phyloP scores from a whole-genome alignment of 306 rosid genomes.

The Astragalus glycyphyllos region DNA sequence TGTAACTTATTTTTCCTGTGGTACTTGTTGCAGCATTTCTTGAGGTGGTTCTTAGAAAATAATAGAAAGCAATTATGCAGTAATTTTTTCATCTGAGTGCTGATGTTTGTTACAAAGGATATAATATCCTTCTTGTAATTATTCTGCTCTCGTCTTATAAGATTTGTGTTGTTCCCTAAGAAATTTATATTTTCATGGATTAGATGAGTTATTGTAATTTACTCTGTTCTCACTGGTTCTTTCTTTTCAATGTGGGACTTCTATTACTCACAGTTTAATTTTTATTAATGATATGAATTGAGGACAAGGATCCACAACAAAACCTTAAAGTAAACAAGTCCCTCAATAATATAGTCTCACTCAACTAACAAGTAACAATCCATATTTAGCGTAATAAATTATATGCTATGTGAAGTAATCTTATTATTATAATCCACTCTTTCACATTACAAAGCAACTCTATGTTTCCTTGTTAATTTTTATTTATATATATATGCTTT shows the following conservation, averaged over 20 bases:
- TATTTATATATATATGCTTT: not conserved
- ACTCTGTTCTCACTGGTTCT: slow-evolving; percentile 18
- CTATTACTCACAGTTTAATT: slow-evolving; percentile 11
- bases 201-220: slow-evolving; percentile 18
- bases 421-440: slow-evolving; percentile 2
- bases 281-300: slow-evolving; percentile 1
- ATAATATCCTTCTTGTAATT: slow-evolving; percentile 29
- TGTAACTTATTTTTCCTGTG: slow-evolving; percentile 3
- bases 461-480: slow-evolving; percentile 9
- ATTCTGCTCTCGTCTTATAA: slow-evolving; percentile 18
- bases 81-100: slow-evolving; percentile 27
- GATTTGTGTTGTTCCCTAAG: not conserved
- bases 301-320: slow-evolving; percentile 3
- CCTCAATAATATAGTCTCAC: slow-evolving; percentile 32
- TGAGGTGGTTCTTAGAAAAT: not conserved
- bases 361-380: slow-evolving; percentile 13
- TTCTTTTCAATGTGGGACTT: not conserved
- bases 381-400: slow-evolving; percentile 25
- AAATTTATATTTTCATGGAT: slow-evolving; percentile 27
- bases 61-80: slow-evolving; percentile 13
- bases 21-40: slow-evolving; percentile 10
- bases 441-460: slow-evolving; percentile 7
- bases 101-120: slow-evolving; percentile 22
- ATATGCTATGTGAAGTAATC: slow-evolving; percentile 24
- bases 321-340: slow-evolving; percentile 30